Evolutionary conservation across 768 basidiomycete species (phyloP).

Genomic region (Termitomyces sp.): DNA sequence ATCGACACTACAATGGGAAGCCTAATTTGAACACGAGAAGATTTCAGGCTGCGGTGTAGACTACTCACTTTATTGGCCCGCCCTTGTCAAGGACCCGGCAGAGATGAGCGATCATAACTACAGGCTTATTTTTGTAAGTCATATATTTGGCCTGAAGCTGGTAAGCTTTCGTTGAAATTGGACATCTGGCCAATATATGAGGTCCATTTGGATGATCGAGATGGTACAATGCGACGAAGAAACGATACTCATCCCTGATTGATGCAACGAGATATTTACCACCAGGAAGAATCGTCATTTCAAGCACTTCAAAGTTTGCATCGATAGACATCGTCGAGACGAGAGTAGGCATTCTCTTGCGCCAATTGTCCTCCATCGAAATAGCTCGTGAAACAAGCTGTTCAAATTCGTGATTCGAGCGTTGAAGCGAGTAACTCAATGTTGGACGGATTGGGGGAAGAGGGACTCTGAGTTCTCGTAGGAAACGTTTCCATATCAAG

Average conservation of each 20-base stretch:
- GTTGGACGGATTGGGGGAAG: conserved; percentile 62
- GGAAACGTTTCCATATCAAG: conserved; percentile 63
- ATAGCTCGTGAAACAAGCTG: conserved; percentile 55
- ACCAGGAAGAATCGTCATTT: conserved; percentile 56
- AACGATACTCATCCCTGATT: conserved; percentile 41
- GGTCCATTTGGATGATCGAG: conserved; percentile 48
- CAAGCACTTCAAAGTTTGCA: conserved; percentile 36
- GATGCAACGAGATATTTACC: conserved; percentile 66
- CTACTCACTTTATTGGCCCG: conserved; percentile 12
- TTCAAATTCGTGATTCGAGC: conserved; percentile 44
- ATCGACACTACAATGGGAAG: conserved; percentile 22
- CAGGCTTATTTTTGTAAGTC: conserved; percentile 34
- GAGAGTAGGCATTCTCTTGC: conserved; percentile 30
- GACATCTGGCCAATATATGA: conserved; percentile 42
- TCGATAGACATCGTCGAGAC: conserved; percentile 18
- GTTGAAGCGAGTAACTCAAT: conserved; percentile 29
- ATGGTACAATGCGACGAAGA: conserved; percentile 46
- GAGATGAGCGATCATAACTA: conserved; percentile 50
- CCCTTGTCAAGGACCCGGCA: conserved; percentile 2
- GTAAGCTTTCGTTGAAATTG: conserved; percentile 47
- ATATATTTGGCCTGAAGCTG: conserved; percentile 58
- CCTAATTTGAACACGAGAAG: not conserved
- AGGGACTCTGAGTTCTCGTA: conserved; percentile 46
- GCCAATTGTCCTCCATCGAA: conserved; percentile 58
- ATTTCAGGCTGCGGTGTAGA: not conserved